Conservation (phyloP, 1,139 yeast genomes). For the Saccharomyces pastorianus region DNA sequence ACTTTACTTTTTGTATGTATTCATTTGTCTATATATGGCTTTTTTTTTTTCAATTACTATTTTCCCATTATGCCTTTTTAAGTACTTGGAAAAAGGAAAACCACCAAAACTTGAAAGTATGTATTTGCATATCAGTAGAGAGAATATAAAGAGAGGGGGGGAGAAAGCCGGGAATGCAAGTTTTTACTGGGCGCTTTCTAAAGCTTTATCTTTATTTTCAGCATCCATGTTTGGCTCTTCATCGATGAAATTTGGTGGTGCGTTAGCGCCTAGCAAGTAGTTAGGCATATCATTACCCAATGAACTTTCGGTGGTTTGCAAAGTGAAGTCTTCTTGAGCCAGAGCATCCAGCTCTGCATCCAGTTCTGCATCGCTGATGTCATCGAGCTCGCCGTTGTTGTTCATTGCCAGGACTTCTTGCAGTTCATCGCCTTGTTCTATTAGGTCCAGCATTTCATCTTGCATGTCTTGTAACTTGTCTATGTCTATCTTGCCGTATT, state of each 20-base stretch:
- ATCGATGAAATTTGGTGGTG: slow-evolving; percentile 27
- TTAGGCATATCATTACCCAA: slow-evolving; percentile 19
- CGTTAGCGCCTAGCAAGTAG: slow-evolving; percentile 8
- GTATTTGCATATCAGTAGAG: neutral
- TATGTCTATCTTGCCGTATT: slow-evolving; percentile 85
- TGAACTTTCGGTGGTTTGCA: slow-evolving; percentile 14
- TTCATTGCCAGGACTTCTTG: slow-evolving; percentile 81
- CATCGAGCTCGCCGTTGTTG: slow-evolving; percentile 76
- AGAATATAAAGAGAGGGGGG: neutral
- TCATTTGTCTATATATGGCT: neutral
- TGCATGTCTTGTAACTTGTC: slow-evolving; percentile 89
- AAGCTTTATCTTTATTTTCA: neutral
- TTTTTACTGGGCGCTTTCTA: neutral
- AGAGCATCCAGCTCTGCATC: slow-evolving; percentile 95
- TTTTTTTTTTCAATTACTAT: neutral
- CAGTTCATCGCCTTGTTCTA: slow-evolving; percentile 85
- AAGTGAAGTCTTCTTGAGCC: slow-evolving; percentile 68
- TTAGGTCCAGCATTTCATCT: slow-evolving; percentile 92
- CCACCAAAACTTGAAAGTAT: neutral
- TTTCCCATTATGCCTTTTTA: neutral
- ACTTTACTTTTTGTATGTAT: neutral
- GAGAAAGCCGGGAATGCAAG: neutral
- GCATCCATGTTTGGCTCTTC: slow-evolving; percentile 13
- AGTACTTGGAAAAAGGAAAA: neutral
- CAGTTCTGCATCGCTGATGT: slow-evolving; percentile 80